Evolutionary conservation across 169 alveolate genomes (phyloP).

Genomic region (Theileria equi): DNA sequence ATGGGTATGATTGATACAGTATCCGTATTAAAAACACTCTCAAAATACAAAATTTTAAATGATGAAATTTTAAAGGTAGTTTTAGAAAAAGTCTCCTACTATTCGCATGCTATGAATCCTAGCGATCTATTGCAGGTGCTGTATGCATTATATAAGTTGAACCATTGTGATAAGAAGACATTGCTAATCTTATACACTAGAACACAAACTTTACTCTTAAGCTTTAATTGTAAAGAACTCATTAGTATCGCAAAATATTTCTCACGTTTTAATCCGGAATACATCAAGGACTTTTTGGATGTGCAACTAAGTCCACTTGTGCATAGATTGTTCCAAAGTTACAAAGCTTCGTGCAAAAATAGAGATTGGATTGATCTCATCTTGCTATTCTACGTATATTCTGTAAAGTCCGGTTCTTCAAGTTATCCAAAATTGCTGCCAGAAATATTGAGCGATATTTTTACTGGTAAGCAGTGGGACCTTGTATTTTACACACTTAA

Average conservation of each 20-base stretch:
- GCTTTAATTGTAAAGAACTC: not conserved
- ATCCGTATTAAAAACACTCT: not conserved
- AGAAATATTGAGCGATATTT: not conserved
- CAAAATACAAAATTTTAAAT: constrained; percentile 6
- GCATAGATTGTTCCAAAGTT: not conserved
- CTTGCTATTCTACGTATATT: constrained; percentile 1
- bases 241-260: constrained; percentile 2
- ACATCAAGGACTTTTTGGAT: not conserved
- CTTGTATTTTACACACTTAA: not conserved
- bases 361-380: too few relatives aligned
- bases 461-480: constrained; percentile 5
- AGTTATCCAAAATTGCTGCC: not conserved
- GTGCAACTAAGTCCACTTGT: constrained; percentile 1
- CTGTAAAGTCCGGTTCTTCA: constrained; percentile 3
- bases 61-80: constrained; percentile 5
- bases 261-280: not conserved
- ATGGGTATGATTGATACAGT: constrained; percentile 18
- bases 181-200: not conserved
- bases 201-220: not conserved
- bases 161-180: not conserved
- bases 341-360: not conserved
- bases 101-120: constrained; percentile 1
- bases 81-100: constrained; percentile 1
- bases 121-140: constrained; percentile 11
- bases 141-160: constrained; percentile 12